Evolutionary conservation across 2,329 filamentous ascomycete genomes (phyloP).

Genomic region (Cytospora piceae): DNA sequence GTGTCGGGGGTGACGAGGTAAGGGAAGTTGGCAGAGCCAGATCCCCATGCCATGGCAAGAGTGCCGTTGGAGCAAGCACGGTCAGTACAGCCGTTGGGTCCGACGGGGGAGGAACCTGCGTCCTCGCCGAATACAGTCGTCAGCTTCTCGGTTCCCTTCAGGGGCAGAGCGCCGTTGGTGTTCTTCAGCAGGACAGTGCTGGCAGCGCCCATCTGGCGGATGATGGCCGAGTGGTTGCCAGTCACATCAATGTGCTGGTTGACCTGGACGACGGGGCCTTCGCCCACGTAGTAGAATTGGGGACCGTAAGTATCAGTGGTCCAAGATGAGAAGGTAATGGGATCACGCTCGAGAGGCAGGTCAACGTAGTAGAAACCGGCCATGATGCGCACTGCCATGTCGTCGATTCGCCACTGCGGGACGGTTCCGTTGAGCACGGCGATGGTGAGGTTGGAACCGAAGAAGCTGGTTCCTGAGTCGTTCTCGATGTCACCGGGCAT

Average conservation of each 20-base stretch:
- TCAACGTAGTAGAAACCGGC: constrained; percentile 41
- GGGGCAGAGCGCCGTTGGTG: constrained; percentile 54
- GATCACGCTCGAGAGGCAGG: constrained; percentile 33
- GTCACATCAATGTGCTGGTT: constrained; percentile 69
- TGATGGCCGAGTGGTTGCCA: constrained; percentile 52
- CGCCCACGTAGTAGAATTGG: constrained; percentile 56
- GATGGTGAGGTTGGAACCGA: constrained; percentile 47
- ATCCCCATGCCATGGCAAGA: constrained; percentile 84
- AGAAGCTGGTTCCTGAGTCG: constrained; percentile 13
- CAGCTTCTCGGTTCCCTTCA: constrained; percentile 46
- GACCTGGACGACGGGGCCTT: constrained; percentile 51
- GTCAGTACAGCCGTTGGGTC: constrained; percentile 76
- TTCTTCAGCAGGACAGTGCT: constrained; percentile 67
- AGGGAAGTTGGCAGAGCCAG: constrained; percentile 79
- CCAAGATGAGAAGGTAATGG: constrained; percentile 75
- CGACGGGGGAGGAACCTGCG: constrained; percentile 62
- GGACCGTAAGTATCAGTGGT: constrained; percentile 58
- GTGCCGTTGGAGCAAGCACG: constrained; percentile 83
- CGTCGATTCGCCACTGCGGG: constrained; percentile 70
- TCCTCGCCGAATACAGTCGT: constrained; percentile 77
- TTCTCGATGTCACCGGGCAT: constrained; percentile 67
- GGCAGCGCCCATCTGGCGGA: constrained; percentile 57
- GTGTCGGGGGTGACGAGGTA: constrained; percentile 73
- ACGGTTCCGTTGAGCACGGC: constrained; percentile 73
- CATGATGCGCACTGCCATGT: constrained; percentile 67